phyloP scores from a whole-genome alignment of 1,139 yeast genomes.

The Diutina ranongensis region DNA sequence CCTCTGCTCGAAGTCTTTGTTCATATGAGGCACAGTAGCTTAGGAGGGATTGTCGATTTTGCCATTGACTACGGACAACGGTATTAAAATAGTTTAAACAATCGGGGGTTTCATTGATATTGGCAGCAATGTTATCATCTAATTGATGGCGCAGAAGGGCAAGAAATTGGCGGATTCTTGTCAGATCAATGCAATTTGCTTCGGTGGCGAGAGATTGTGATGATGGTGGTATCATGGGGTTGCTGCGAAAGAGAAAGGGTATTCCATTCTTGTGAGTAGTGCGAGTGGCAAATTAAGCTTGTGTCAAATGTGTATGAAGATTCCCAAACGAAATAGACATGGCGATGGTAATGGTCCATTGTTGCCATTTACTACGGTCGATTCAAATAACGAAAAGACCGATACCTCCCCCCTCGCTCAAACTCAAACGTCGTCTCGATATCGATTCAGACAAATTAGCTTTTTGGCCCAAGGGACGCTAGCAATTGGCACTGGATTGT shows the following conservation, averaged over 20 bases:
- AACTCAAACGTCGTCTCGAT: no score
- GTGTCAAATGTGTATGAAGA: background rate
- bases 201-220: background rate
- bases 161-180: background rate
- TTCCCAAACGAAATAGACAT: background rate
- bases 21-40: background rate
- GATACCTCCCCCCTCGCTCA: no score
- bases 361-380: no score
- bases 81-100: conserved; percentile 1
- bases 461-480: background rate
- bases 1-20: background rate
- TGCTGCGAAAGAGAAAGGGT: no score
- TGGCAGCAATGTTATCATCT: conserved; percentile 1
- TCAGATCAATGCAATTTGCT: background rate
- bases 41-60: background rate
- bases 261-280: background rate
- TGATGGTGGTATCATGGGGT: background rate
- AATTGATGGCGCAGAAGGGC: conserved; percentile 1
- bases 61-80: background rate
- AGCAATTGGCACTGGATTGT: background rate
- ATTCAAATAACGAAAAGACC: no score
- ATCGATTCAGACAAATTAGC: background rate
- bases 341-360: no score
- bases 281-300: background rate
- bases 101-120: background rate